phyloP scores from a whole-genome alignment of 2,329 filamentous ascomycete genomes.

The Bimuria novae-zelandiae region DNA sequence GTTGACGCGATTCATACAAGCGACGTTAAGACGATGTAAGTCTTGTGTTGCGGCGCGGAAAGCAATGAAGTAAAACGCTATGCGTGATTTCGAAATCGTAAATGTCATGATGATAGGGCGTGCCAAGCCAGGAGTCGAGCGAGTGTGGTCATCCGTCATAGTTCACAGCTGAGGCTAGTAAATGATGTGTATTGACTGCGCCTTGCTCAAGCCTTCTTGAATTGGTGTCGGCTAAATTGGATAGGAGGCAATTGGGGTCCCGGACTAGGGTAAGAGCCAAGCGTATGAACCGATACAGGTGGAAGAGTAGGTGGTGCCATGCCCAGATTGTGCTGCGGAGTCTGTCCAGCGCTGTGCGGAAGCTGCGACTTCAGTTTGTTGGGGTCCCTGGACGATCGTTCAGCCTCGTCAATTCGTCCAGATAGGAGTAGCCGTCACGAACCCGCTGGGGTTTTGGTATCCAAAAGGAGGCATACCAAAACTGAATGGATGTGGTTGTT shows the following conservation, averaged over 20 bases:
- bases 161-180: background rate
- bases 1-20: conserved; percentile 5
- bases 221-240: conserved; percentile 1
- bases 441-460: conserved; percentile 47
- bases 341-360: conserved; percentile 24
- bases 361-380: conserved; percentile 34
- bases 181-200: conserved; percentile 1
- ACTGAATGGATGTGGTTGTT: conserved; percentile 45
- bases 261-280: background rate
- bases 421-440: conserved; percentile 48
- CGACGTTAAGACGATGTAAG: background rate
- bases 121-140: background rate
- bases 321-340: conserved; percentile 8
- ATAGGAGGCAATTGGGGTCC: conserved; percentile 5
- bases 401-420: conserved; percentile 49
- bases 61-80: conserved; percentile 2
- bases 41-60: conserved; percentile 1
- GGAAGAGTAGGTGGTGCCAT: conserved; percentile 10
- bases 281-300: conserved; percentile 1
- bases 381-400: conserved; percentile 48
- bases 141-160: background rate
- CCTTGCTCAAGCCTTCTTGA: background rate
- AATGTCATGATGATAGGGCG: conserved; percentile 2
- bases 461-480: conserved; percentile 46
- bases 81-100: conserved; percentile 7